Percentiles rank a stretch among this genome's conserved stretches.
Evolutionary conservation across 2,329 filamentous ascomycete genomes (phyloP).

Genomic region (Fusarium mexicanum): DNA sequence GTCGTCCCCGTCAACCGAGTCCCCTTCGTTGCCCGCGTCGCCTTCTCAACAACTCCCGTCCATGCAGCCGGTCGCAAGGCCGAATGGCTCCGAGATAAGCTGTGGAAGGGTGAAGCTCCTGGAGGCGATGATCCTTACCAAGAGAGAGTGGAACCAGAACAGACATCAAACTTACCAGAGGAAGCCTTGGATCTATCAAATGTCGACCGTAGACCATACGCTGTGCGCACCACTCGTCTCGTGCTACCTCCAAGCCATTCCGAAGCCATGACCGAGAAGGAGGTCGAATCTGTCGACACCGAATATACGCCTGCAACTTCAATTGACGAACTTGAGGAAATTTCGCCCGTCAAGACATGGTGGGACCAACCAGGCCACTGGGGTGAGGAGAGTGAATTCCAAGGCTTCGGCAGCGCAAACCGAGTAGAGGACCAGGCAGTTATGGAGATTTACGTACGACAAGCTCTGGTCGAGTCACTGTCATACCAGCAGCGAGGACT

Average conservation of each 20-base stretch:
- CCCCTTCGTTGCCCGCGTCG: constrained; percentile 41
- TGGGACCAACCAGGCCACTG: constrained; percentile 66
- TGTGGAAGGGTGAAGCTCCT: constrained; percentile 53
- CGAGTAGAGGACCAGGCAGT: constrained; percentile 56
- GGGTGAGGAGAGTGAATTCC: constrained; percentile 56
- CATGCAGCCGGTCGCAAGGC: constrained; percentile 45
- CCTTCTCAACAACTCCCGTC: constrained; percentile 48
- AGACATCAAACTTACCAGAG: constrained; percentile 44
- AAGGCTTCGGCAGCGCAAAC: constrained; percentile 53
- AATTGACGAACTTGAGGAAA: constrained; percentile 57
- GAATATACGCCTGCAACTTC: constrained; percentile 60
- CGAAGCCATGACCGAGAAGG: constrained; percentile 48
- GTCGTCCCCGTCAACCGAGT: constrained; percentile 39
- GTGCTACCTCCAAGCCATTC: constrained; percentile 47
- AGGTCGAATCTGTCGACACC: constrained; percentile 44
- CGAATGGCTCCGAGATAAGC: constrained; percentile 52
- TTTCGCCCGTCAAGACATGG: constrained; percentile 60
- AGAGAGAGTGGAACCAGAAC: constrained; percentile 44
- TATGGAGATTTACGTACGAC: constrained; percentile 59
- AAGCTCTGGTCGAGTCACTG: constrained; percentile 63
- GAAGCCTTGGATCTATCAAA: constrained; percentile 42
- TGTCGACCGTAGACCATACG: constrained; percentile 39
- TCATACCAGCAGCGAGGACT: constrained; percentile 51
- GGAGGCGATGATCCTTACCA: constrained; percentile 53
- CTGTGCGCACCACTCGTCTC: constrained; percentile 45